These are phyloP conservation scores for Hericium erinaceus DNA, from an alignment of 768 basidiomycete species.

Conservation along the genomic window DNA sequence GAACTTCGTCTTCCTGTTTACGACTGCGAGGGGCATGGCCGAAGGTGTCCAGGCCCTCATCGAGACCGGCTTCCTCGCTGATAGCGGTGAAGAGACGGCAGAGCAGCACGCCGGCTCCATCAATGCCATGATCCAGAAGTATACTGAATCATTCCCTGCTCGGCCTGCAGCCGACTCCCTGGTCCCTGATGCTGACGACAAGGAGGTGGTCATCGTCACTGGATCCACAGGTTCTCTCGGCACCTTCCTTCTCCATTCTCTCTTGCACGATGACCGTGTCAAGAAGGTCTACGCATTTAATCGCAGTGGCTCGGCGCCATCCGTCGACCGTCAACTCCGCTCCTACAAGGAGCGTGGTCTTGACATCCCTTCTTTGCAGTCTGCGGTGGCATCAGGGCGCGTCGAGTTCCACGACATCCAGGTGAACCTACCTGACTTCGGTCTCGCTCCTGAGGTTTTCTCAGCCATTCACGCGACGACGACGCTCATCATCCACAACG, in stretches of 20 bases:
- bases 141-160: slow-evolving; percentile 2
- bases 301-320: not conserved
- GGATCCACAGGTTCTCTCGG: not conserved
- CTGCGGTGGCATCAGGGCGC: slow-evolving; percentile 13
- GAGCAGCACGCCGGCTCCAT: slow-evolving; percentile 2
- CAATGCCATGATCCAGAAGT: slow-evolving; percentile 2
- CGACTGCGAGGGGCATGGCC: slow-evolving; percentile 1
- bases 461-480: slow-evolving; percentile 4
- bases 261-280: not conserved
- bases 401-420: slow-evolving; percentile 7
- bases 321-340: not conserved
- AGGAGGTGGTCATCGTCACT: not conserved
- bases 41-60: not conserved
- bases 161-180: not conserved
- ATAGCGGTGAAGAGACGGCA: slow-evolving; percentile 1
- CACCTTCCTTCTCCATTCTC: not conserved
- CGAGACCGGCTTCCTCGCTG: not conserved
- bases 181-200: not conserved
- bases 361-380: slow-evolving; percentile 10
- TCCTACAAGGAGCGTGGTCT: not conserved
- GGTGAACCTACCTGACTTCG: not conserved
- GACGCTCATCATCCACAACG: slow-evolving; percentile 17
- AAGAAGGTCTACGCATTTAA: not conserved
- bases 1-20: slow-evolving; percentile 5
- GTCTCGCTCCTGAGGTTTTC: not conserved